Conservation (phyloP, 2,329 filamentous ascomycete genomes). For the Colletotrichum brevisporum region DNA sequence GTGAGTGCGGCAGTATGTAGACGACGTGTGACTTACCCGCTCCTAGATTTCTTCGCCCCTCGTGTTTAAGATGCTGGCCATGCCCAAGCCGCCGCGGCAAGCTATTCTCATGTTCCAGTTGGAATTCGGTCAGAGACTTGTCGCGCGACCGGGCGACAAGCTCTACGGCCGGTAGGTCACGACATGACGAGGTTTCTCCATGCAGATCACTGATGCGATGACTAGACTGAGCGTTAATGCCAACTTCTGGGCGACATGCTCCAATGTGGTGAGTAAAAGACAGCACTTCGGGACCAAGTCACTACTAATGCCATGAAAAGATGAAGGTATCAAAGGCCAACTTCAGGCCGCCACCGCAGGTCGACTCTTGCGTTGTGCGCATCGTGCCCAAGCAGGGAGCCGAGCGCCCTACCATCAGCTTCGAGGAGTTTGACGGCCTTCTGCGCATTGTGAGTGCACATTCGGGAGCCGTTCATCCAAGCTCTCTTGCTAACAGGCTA, state of each 20-base stretch:
- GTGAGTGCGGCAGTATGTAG: not conserved
- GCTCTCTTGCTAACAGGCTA: not conserved
- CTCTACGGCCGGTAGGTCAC: conserved; percentile 71
- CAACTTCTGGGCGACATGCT: conserved; percentile 42
- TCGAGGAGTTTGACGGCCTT: conserved; percentile 95
- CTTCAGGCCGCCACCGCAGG: conserved; percentile 93
- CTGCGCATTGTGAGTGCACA: conserved; percentile 74
- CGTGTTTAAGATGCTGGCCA: conserved; percentile 89
- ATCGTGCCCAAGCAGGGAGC: conserved; percentile 87
- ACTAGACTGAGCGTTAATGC: conserved; percentile 41
- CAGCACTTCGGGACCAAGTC: too few relatives aligned
- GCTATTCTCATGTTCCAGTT: conserved; percentile 97
- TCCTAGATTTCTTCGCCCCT: conserved; percentile 87
- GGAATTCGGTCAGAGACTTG: conserved; percentile 92
- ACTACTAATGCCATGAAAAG: conserved; percentile 11
- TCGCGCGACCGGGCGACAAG: conserved; percentile 75
- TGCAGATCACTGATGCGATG: not conserved
- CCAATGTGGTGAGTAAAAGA: conserved; percentile 35
- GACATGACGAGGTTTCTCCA: conserved; percentile 38
- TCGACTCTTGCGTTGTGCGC: conserved; percentile 91
- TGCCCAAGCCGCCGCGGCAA: conserved; percentile 83
- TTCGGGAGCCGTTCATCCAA: too few relatives aligned
- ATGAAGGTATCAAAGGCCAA: conserved; percentile 65
- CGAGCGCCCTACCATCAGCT: conserved; percentile 86
- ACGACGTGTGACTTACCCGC: not conserved